Evolutionary conservation across 768 basidiomycete genomes (phyloP).

Genomic region (Porpolomopsis calyptriformis): DNA sequence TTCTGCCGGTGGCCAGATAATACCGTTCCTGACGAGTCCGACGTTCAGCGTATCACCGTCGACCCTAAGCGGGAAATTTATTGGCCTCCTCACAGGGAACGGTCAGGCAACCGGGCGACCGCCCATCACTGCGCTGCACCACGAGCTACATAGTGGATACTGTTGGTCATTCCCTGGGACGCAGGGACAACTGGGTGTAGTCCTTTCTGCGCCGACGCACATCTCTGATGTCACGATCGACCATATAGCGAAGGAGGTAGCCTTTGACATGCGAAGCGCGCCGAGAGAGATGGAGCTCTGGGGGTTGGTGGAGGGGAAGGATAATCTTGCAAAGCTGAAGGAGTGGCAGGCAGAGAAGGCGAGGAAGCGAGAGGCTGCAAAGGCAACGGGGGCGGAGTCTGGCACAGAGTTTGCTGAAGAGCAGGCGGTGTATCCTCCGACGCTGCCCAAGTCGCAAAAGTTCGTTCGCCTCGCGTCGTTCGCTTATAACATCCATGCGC

Average conservation of each 20-base stretch:
- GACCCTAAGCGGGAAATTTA: conserved; percentile 35
- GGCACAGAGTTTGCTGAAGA: no score
- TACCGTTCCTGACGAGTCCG: conserved; percentile 75
- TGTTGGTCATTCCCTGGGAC: conserved; percentile 90
- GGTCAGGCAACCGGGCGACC: conserved; percentile 62
- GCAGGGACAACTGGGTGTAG: conserved; percentile 74
- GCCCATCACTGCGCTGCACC: conserved; percentile 81
- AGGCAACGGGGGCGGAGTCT: conserved; percentile 21
- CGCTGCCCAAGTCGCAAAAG: conserved; percentile 34
- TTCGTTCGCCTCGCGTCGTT: conserved; percentile 62
- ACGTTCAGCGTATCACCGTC: conserved; percentile 58
- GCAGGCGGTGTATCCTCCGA: conserved; percentile 33
- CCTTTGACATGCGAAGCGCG: conserved; percentile 70
- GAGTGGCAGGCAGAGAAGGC: conserved; percentile 43
- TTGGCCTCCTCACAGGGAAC: conserved; percentile 50
- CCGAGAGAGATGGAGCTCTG: conserved; percentile 86
- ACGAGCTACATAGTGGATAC: conserved; percentile 69
- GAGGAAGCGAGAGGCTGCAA: conserved; percentile 22
- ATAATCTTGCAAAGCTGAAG: conserved; percentile 53
- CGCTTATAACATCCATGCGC: conserved; percentile 49
- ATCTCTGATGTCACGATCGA: conserved; percentile 79
- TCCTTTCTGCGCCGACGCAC: conserved; percentile 60
- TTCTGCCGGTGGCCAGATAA: conserved; percentile 69
- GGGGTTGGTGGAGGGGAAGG: conserved; percentile 74
- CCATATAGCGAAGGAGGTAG: conserved; percentile 75